These are phyloP conservation scores for Ricinus communis DNA, from an alignment of 345 rosid species.

Conservation along the genomic window DNA sequence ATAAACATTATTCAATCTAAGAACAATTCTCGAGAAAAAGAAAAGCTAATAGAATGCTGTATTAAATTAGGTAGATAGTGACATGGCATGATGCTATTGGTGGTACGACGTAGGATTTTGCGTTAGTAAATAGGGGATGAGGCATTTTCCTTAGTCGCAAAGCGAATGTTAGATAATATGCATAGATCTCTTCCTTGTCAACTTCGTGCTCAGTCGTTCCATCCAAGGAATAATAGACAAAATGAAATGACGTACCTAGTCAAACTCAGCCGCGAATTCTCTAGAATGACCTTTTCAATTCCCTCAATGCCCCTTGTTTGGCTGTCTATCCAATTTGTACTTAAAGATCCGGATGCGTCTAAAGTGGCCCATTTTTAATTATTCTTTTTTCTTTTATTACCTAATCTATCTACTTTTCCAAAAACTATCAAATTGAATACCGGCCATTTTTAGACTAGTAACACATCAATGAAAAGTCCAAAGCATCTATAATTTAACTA, in stretches of 20 bases:
- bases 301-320: neutral
- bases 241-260: neutral
- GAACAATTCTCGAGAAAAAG: no score
- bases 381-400: no score
- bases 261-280: slow-evolving; percentile 1
- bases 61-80: no score
- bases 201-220: neutral
- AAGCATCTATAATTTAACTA: no score
- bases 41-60: no score
- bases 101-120: neutral
- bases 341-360: neutral
- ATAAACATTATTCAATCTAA: no score
- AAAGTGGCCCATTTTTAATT: no score
- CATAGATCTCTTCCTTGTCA: slow-evolving; percentile 3
- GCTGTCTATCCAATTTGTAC: neutral
- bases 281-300: slow-evolving; percentile 7
- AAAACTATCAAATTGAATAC: no score
- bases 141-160: neutral
- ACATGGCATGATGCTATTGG: slow-evolving; percentile 23
- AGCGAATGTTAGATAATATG: neutral
- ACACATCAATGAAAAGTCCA: no score
- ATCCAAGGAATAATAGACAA: neutral
- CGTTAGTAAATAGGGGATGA: neutral
- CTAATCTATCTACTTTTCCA: no score
- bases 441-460: no score